phyloP scores from a whole-genome alignment of 2,329 filamentous ascomycete genomes.

The Aspergillus chevalieri region DNA sequence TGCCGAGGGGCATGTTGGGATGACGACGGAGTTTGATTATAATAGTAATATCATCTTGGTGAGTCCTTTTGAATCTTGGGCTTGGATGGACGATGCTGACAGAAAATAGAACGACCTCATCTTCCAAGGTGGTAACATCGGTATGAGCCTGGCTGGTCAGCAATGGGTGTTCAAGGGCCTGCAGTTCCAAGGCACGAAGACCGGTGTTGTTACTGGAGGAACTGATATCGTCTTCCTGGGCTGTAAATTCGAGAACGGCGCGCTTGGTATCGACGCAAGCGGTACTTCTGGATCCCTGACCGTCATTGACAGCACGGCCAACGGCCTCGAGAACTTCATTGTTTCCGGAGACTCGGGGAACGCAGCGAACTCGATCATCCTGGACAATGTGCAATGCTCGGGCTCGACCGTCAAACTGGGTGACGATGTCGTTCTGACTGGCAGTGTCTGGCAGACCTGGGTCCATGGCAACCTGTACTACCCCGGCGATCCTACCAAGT shows the following conservation, averaged over 20 bases:
- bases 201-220: conserved; percentile 42
- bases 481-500: conserved; percentile 9
- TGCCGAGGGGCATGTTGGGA: conserved; percentile 27
- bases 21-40: conserved; percentile 26
- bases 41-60: conserved; percentile 26
- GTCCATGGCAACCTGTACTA: conserved; percentile 28
- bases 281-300: conserved; percentile 18
- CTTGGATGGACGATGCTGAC: conserved; percentile 2
- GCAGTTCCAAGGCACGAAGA: conserved; percentile 57
- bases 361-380: conserved; percentile 24
- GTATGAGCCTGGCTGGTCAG: conserved; percentile 27
- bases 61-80: conserved; percentile 2
- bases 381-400: conserved; percentile 24
- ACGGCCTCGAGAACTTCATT: conserved; percentile 11
- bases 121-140: conserved; percentile 24
- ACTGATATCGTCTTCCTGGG: conserved; percentile 22
- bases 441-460: conserved; percentile 21
- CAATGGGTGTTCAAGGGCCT: conserved; percentile 40
- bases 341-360: conserved; percentile 21
- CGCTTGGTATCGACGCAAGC: conserved; percentile 19
- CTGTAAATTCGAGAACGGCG: conserved; percentile 17
- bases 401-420: conserved; percentile 22
- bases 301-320: conserved; percentile 14
- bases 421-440: conserved; percentile 15
- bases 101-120: conserved; percentile 16